These are phyloP conservation scores for Stephania yunnanensis DNA, from an alignment of 164 flowering plant genomes.

Conservation along the genomic window DNA sequence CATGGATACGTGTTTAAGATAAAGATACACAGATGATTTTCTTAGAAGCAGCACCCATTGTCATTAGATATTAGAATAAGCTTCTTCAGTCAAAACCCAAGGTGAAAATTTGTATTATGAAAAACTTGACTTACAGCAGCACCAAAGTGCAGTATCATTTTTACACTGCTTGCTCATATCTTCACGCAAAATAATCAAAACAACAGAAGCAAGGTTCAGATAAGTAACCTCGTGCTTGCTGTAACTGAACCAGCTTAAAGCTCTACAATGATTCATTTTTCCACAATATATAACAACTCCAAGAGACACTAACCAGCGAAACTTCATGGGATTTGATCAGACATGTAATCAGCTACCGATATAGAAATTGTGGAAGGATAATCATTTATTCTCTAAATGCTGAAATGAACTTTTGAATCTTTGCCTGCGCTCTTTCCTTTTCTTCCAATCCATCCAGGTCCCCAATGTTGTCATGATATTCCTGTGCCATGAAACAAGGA, in stretches of 20 bases:
- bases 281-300: neutral
- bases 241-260: neutral
- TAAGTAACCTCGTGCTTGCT: neutral
- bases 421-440: constrained; percentile 72
- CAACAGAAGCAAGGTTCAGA: neutral
- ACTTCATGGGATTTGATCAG: neutral
- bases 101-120: neutral
- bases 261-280: neutral
- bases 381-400: constrained; percentile 36
- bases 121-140: neutral
- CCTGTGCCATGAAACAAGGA: constrained; percentile 34
- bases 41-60: neutral
- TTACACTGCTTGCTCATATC: neutral
- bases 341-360: neutral
- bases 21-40: too few species aligned
- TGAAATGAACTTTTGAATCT: constrained; percentile 65
- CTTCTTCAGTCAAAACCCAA: neutral
- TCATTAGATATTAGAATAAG: neutral
- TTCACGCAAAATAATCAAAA: neutral
- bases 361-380: neutral
- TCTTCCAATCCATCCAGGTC: constrained; percentile 95
- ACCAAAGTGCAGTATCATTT: neutral
- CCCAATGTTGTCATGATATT: constrained; percentile 93
- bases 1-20: too few species aligned
- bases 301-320: neutral